These are phyloP conservation scores for Hypericum perforatum DNA, from an alignment of 345 rosid species.

Conservation along the genomic window DNA sequence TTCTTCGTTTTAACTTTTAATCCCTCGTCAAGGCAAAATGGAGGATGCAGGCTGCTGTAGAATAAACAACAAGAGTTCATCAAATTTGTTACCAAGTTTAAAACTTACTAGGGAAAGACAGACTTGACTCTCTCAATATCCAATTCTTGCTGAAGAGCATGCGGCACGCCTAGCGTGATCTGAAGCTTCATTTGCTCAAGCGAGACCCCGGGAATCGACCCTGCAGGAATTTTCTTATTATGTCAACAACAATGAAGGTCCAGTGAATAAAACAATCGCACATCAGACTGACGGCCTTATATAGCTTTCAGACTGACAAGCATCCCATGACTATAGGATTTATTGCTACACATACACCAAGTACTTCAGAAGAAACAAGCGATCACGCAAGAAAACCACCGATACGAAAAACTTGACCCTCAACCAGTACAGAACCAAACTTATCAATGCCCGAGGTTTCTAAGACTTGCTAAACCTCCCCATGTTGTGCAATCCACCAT, in stretches of 20 bases:
- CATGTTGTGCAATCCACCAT: no score
- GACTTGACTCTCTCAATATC: conserved; percentile 63
- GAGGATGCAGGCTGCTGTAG: no score
- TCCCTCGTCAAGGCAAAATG: neutral
- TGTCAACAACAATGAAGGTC: conserved; percentile 1
- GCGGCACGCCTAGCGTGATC: conserved; percentile 88
- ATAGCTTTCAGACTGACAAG: no score
- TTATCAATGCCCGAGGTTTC: no score
- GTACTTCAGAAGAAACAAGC: no score
- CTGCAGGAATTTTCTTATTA: conserved; percentile 28
- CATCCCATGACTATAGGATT: no score
- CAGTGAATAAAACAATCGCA: neutral
- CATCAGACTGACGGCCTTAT: no score
- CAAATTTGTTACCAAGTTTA: neutral
- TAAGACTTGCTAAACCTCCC: no score
- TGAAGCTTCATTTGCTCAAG: conserved; percentile 77
- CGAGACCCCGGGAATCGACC: conserved; percentile 82
- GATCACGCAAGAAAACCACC: no score
- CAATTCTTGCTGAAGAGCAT: conserved; percentile 56
- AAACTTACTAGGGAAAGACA: conserved; percentile 82
- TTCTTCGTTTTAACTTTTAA: neutral
- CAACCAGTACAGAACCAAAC: no score
- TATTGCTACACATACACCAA: no score
- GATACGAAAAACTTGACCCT: no score
- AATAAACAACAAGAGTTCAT: neutral